Evolutionary conservation across 495 filamentous ascomycete genomes (phyloP).

Genomic region (Eremomyces bilateralis): DNA sequence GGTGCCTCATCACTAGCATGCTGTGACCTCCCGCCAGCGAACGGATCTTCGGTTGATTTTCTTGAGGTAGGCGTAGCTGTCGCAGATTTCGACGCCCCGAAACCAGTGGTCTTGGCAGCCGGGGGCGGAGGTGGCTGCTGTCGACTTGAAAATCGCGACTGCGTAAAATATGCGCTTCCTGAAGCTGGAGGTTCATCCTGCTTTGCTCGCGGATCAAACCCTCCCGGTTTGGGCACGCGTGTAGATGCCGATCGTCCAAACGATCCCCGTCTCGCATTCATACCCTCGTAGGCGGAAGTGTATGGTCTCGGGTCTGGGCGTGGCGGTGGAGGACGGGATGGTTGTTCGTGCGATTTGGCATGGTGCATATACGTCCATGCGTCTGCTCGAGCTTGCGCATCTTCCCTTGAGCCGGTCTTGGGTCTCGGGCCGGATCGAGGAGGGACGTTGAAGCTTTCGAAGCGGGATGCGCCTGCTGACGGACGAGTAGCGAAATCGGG

Average conservation of each 20-base stretch:
- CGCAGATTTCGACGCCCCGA: slow-evolving; percentile 1
- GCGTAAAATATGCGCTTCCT: slow-evolving; percentile 1
- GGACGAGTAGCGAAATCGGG: slow-evolving; percentile 11
- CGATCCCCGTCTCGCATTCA: slow-evolving; percentile 3
- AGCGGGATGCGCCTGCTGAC: slow-evolving; percentile 16
- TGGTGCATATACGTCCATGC: slow-evolving; percentile 54
- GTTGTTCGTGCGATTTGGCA: slow-evolving; percentile 3
- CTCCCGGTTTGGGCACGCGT: not conserved
- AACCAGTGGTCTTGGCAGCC: slow-evolving; percentile 8
- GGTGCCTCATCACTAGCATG: no score
- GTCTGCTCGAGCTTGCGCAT: slow-evolving; percentile 32
- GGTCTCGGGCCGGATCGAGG: slow-evolving; percentile 12
- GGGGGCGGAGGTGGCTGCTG: slow-evolving; percentile 5
- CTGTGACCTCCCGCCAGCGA: no score
- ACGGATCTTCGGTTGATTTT: no score
- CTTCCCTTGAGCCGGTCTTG: slow-evolving; percentile 24
- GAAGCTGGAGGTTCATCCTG: slow-evolving; percentile 3
- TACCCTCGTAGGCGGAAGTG: slow-evolving; percentile 5
- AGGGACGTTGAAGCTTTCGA: slow-evolving; percentile 15
- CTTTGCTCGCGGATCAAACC: not conserved
- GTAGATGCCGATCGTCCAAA: not conserved
- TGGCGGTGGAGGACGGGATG: slow-evolving; percentile 3
- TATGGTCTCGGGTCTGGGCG: slow-evolving; percentile 10
- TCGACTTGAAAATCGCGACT: not conserved
- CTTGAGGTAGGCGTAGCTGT: slow-evolving; percentile 9